Conservation (phyloP, 2,329 filamentous ascomycete genomes). For the Aspergillus ibericus region DNA sequence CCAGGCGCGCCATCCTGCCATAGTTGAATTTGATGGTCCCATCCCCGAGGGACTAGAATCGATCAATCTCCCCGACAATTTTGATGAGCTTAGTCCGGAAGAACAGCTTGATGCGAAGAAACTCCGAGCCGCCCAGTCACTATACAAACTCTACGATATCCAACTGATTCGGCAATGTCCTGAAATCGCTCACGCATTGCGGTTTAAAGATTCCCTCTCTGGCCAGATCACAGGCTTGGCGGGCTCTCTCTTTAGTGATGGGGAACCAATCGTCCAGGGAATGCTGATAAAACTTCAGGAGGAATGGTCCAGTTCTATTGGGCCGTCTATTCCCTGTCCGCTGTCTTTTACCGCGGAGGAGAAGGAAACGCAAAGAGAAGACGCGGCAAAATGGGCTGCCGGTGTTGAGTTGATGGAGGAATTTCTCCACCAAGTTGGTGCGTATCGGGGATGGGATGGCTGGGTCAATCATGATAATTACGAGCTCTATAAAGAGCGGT, state of each 20-base stretch:
- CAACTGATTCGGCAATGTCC: background rate
- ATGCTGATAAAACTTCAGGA: background rate
- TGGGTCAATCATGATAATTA: slow-evolving; percentile 3
- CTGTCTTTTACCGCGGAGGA: background rate
- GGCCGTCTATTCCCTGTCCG: background rate
- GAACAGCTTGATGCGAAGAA: slow-evolving; percentile 1
- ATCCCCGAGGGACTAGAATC: background rate
- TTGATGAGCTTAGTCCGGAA: slow-evolving; percentile 1
- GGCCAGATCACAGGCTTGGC: background rate
- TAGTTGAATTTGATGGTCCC: slow-evolving; percentile 12
- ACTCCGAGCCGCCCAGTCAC: background rate
- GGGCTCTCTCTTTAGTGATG: slow-evolving; percentile 4
- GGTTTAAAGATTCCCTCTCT: background rate
- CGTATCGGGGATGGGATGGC: slow-evolving; percentile 2
- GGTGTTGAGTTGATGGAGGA: slow-evolving; percentile 1
- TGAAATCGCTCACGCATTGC: background rate
- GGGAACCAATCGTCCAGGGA: slow-evolving; percentile 7
- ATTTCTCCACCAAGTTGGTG: background rate
- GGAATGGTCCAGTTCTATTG: background rate
- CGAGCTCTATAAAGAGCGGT: background rate
- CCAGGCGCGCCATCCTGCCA: slow-evolving; percentile 3
- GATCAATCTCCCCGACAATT: background rate
- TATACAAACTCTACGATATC: slow-evolving; percentile 5
- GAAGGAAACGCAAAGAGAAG: background rate
- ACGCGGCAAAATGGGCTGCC: background rate